Evolutionary conservation across 176 grass and related monocot genomes (phyloP), one percentile per base, ranked within the genome.

Genomic region (Oryza longistaminata): DNA sequence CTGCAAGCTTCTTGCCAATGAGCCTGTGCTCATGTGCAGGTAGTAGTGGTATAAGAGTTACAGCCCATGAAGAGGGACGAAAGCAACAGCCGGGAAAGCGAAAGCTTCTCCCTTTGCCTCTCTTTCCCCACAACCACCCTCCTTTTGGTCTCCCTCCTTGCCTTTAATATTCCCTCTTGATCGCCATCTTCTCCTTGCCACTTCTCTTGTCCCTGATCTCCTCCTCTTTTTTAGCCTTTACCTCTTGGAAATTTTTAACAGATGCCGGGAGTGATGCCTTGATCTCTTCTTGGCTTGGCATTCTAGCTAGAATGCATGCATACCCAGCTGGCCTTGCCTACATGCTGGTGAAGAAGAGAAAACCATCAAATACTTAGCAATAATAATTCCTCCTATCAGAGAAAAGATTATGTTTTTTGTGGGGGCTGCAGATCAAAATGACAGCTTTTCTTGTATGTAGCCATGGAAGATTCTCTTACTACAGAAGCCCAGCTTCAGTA

Each of bases 71-170:
- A 74, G 37, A 53, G 48, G 64, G 60, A 78, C 71, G 90, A 92
- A 89, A 89, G 83, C 87, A 86, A 86, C 87, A 80, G 74, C 83
- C 44, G 76, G 79, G 79, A 89, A 83, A 89, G 90, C 83, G 90
- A 92, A 92, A 88, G 77, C 81, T 43, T 82, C 72, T 61, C 49
- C 71, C 68, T 72, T 61, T 73, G 68, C 43, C 21, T 79, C 34
- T 74, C 17, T 37, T 21, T 53, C 71, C 34, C 70, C 87, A 33
- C 88, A 58, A 79, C 83, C 67, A 77, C 88, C 78, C 75, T 46
- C 61, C 74, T 50, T 81, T 53, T 24, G 58, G 33, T 68, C 73
- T 53, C 50, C 64, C 17, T 61, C 22, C 29, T 78, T 11, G 48
- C 61, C 68, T 87, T 78, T 76, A 71, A 71, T 37, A 42, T 19